These are phyloP conservation scores for Phytophthora agathidicida DNA, from an alignment of 352 stramenopile genomes.

Conservation along the genomic window DNA sequence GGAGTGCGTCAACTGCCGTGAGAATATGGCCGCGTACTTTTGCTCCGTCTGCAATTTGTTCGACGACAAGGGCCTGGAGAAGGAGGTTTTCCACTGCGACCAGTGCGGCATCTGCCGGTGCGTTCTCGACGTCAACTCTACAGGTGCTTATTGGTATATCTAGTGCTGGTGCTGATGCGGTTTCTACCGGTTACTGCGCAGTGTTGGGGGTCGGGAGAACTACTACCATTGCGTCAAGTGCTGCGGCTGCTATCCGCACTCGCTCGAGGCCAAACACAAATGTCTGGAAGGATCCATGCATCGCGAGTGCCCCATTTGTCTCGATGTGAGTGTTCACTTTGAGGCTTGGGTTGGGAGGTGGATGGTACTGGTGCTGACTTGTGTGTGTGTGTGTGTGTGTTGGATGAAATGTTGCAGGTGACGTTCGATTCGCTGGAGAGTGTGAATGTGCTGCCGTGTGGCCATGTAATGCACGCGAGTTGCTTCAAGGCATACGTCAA, in stretches of 20 bases:
- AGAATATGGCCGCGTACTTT: conserved; percentile 67
- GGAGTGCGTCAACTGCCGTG: conserved; percentile 50
- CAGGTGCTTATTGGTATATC: neutral
- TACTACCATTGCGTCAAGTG: conserved; percentile 84
- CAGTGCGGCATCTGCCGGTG: conserved; percentile 81
- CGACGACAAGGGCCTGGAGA: conserved; percentile 61
- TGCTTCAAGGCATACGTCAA: conserved; percentile 73
- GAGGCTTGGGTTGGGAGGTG: neutral
- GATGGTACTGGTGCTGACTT: neutral
- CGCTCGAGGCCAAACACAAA: conserved; percentile 72
- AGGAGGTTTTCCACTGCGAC: conserved; percentile 79
- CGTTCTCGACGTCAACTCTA: too few species aligned
- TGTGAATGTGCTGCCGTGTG: conserved; percentile 73
- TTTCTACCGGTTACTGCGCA: conserved; percentile 22
- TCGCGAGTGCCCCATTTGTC: conserved; percentile 81
- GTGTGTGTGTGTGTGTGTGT: neutral
- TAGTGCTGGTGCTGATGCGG: neutral
- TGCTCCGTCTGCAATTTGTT: conserved; percentile 79
- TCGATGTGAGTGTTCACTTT: conserved; percentile 54
- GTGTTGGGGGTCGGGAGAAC: conserved; percentile 77
- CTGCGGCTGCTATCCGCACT: conserved; percentile 80
- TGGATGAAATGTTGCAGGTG: conserved; percentile 45
- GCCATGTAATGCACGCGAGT: conserved; percentile 75
- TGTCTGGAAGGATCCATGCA: conserved; percentile 85
- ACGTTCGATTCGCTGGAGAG: conserved; percentile 80